These are phyloP conservation scores for Oryza australiensis DNA, from an alignment of 176 grass and related monocot species.

Conservation along the genomic window DNA sequence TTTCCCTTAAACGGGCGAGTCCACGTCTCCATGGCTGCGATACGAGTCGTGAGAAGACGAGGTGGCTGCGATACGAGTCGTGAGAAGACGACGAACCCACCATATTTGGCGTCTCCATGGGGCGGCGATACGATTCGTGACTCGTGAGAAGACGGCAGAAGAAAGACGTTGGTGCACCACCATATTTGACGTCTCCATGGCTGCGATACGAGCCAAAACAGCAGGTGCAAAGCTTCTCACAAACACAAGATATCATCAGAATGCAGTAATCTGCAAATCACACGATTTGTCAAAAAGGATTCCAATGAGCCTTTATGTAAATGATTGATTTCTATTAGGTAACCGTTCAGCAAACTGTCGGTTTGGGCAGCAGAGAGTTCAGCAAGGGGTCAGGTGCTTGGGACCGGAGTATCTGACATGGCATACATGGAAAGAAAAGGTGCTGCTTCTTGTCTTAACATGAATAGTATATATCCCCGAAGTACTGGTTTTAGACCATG, in stretches of 20 bases:
- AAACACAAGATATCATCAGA: background rate
- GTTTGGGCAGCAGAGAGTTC: slow-evolving; percentile 24
- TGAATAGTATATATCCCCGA: slow-evolving; percentile 29
- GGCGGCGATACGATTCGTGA: too few species aligned
- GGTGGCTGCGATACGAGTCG: too few species aligned
- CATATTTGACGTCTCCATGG: too few species aligned
- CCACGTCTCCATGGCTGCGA: too few species aligned
- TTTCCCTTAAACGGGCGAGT: background rate
- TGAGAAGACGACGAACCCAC: too few species aligned
- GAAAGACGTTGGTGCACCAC: too few species aligned
- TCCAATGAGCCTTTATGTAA: background rate
- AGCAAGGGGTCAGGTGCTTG: slow-evolving; percentile 11
- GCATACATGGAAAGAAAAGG: slow-evolving; percentile 30
- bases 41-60: too few species aligned
- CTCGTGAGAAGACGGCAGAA: too few species aligned
- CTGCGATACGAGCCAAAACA: background rate
- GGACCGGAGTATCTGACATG: slow-evolving; percentile 7
- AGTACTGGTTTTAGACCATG: slow-evolving; percentile 20
- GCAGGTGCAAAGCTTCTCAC: background rate
- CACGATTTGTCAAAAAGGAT: background rate
- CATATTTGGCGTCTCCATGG: too few species aligned
- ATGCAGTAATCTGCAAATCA: background rate
- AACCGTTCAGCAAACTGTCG: slow-evolving; percentile 20
- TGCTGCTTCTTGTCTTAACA: slow-evolving; percentile 14
- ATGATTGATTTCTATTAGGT: slow-evolving; percentile 13